These are phyloP conservation scores for Nymphaea colorata DNA, from an alignment of 164 flowering plant genomes.

Conservation along the genomic window DNA sequence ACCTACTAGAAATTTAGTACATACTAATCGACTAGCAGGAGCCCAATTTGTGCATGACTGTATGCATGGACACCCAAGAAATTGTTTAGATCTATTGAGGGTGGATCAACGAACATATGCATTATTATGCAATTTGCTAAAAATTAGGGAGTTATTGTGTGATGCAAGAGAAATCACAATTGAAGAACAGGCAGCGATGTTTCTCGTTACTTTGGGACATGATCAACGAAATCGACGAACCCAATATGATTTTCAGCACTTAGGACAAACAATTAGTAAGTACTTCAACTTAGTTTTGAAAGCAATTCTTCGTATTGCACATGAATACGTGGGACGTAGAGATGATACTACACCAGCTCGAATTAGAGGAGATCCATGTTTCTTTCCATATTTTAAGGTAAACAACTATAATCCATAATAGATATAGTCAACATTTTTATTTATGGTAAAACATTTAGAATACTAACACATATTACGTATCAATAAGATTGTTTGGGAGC, in stretches of 20 bases:
- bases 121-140: constrained; percentile 2
- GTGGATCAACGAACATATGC: constrained; percentile 1
- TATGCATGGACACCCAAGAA: not conserved
- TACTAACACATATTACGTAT: constrained; percentile 1
- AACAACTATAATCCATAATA: not conserved
- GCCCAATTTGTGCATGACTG: not conserved
- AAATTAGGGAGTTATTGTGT: constrained; percentile 1
- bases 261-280: not conserved
- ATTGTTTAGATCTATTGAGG: not conserved
- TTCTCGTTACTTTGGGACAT: constrained; percentile 6
- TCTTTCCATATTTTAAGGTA: constrained; percentile 8
- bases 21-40: too few species aligned
- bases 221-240: not conserved
- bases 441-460: not conserved
- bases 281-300: constrained; percentile 8
- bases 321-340: constrained; percentile 2
- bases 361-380: not conserved
- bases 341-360: not conserved
- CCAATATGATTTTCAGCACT: constrained; percentile 1
- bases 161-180: constrained; percentile 2
- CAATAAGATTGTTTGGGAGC: constrained; percentile 47
- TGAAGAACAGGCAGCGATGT: constrained; percentile 10
- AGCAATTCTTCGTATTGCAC: constrained; percentile 2
- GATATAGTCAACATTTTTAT: not conserved
- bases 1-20: too few species aligned